A percentile compares a stretch with the other conserved stretches of the same genome.
These are phyloP conservation scores for Nematodospora anomalae DNA, from an alignment of 1,139 yeast species.

Conservation along the genomic window DNA sequence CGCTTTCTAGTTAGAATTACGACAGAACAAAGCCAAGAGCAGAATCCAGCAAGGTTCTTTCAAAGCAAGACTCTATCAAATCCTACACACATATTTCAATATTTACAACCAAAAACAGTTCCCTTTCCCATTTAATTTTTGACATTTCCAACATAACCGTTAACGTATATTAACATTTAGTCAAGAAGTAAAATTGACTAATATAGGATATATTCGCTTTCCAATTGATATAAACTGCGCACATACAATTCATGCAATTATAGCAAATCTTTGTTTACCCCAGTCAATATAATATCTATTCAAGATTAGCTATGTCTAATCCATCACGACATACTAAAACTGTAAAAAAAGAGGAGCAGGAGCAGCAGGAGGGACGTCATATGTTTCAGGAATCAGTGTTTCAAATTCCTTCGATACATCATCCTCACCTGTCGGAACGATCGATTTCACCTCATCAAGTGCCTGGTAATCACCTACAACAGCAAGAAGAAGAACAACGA, in stretches of 20 bases:
- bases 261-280: not conserved
- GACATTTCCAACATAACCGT: too few species aligned
- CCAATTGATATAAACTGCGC: not conserved
- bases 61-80: too few species aligned
- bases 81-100: too few species aligned
- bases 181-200: too few species aligned
- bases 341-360: not conserved
- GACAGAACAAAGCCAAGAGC: too few species aligned
- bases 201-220: conserved; percentile 3
- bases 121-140: too few species aligned
- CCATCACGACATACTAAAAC: conserved; percentile 1
- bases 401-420: conserved; percentile 4
- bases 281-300: too few species aligned
- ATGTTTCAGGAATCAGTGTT: conserved; percentile 9
- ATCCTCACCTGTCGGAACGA: conserved; percentile 15
- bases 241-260: not conserved
- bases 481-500: not conserved
- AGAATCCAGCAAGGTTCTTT: too few species aligned
- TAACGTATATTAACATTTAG: too few species aligned
- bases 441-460: conserved; percentile 23
- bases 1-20: too few species aligned
- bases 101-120: too few species aligned
- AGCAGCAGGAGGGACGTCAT: not conserved
- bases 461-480: conserved; percentile 2
- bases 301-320: not conserved